A percentile compares a stretch with the other conserved stretches of the same genome.
phyloP scores from a whole-genome alignment of 805 yeast genomes.

The Ogataea neopini region DNA sequence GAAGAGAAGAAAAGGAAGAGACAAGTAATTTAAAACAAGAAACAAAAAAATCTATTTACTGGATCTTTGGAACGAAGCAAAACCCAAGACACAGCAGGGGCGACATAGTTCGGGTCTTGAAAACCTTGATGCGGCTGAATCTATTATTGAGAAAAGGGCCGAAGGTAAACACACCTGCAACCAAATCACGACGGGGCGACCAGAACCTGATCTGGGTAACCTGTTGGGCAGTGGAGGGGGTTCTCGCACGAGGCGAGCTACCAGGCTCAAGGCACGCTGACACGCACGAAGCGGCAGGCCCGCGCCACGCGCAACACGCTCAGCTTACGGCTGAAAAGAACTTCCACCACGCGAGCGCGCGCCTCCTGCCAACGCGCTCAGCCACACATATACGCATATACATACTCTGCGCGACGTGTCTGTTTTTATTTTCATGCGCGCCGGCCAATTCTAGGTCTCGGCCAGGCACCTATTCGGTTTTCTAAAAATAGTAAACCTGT shows the following conservation, averaged over 20 bases:
- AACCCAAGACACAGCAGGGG: background rate
- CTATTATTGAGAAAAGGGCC: constrained; percentile 1
- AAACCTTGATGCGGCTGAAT: constrained; percentile 1
- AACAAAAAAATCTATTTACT: background rate
- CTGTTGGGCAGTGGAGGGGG: too few relatives aligned
- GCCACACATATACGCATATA: background rate
- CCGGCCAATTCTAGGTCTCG: constrained; percentile 7
- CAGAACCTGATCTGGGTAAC: background rate
- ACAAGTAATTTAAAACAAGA: background rate
- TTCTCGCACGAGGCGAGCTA: too few relatives aligned
- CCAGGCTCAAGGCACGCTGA: too few relatives aligned
- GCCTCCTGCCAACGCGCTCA: constrained; percentile 1
- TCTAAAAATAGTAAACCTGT: constrained; percentile 2
- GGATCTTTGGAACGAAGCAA: background rate
- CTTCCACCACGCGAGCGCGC: background rate
- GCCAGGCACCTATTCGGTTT: background rate
- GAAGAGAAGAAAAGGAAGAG: constrained; percentile 1
- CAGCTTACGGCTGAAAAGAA: background rate
- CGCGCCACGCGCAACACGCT: background rate
- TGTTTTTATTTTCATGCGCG: constrained; percentile 6
- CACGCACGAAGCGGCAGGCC: too few relatives aligned
- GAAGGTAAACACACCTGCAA: constrained; percentile 2
- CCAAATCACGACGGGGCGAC: background rate
- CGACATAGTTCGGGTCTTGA: background rate
- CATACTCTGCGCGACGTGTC: constrained; percentile 1